Base-by-base conservation (phyloP, 768 basidiomycete species). In the Amanita fuliginea region DNA sequence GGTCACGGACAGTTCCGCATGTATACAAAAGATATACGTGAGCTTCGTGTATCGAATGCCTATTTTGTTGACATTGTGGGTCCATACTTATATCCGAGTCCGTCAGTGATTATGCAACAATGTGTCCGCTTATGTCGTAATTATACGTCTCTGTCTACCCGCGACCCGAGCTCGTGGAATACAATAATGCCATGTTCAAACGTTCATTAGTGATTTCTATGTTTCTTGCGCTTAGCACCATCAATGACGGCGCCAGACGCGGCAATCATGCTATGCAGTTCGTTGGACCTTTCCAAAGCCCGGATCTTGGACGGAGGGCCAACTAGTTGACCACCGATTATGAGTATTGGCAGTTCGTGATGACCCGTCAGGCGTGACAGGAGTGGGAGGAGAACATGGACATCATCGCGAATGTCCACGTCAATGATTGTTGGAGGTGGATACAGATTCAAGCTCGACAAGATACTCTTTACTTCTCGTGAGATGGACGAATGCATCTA, bases 321-420 rank as follows among this genome's bases (percentile, higher is more conserved):
- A 13, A 84, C 64, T 13, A 74, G 61, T 42, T 70, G 68, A 32
- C 88, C 88, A 14, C 80, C 81, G 40, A 91, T 62, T 46, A 91
- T 68, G 4, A 90, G 72, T 26, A 88, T 60, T 13, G 88, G 85
- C 6, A 89, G 66, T 13, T 77, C 73, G 1, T 67, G 53, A 3
- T 69, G 59, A 13, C 63, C 64, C 0, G 84, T 84, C 34, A 90
- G 67, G 0, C 87, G 80, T 10, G 60, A 57, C 40, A 90, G 69
- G 21, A 89, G 67, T 1, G 83, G 79, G 3, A 63, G 61, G 19
- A 91, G 67, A 21, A 86, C 77, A 0, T 73, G 67, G 4, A 74
- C 76, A 59, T 91, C 87, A 52, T 80, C 81, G 53, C 87, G 79
- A 46, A 77, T 63, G 58, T 90, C 86, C 18, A 86, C 74, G 35